Base-by-base conservation (phyloP, 2,329 filamentous ascomycete genomes). In the Diaporthe australafricana region DNA sequence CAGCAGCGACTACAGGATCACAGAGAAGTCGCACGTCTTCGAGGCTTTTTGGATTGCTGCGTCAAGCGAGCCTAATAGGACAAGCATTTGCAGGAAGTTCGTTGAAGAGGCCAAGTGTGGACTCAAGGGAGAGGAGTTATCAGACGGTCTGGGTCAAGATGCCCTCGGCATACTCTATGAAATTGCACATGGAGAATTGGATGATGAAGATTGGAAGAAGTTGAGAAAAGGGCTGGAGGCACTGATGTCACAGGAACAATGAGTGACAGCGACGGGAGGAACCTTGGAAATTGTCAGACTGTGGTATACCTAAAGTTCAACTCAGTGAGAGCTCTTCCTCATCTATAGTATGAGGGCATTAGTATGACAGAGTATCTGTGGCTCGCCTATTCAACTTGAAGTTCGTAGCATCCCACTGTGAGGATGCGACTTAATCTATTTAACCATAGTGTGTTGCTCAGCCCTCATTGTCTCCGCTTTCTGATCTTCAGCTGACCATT, bases 1-100 rank as follows among this genome's bases (percentile, higher is more conserved):
- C 20, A 17, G 32, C n/a, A 20, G 22, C 4, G 32, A 25, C 9
- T 38, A 40, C 20, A 56, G 32, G n/a, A 8, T 56, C n/a, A 25
- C 53, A 9, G 53, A 32, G 17, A 53, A 56, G 7, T 56, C 53
- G 2, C 32, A 56, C 53, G 25, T 56, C 20, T 40, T 38, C 17
- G 53, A 56, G 32, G 53, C 53, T 12, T 38, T 38, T 38, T 56
- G 53, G 53, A 56, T 56, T 32, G 53, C 53, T 16, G 53, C 25
- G 32, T 38, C 32, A 30, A 56, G 25, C 14, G 32, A 6, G 53
- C 6, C 20, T 5, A 56, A 40, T 1, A 56, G 53, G 32, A 38
- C 32, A 16, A 38, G 32, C 20, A 40, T 56, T 56, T 56, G 53
- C 17, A 32, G 40, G 12, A 40, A 38, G 6, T 40, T 56, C 7